A percentile compares a stretch with the other conserved stretches of the same genome.
Evolutionary conservation across 2,329 filamentous ascomycete genomes (phyloP).

Genomic region (Penicillium occitanis): DNA sequence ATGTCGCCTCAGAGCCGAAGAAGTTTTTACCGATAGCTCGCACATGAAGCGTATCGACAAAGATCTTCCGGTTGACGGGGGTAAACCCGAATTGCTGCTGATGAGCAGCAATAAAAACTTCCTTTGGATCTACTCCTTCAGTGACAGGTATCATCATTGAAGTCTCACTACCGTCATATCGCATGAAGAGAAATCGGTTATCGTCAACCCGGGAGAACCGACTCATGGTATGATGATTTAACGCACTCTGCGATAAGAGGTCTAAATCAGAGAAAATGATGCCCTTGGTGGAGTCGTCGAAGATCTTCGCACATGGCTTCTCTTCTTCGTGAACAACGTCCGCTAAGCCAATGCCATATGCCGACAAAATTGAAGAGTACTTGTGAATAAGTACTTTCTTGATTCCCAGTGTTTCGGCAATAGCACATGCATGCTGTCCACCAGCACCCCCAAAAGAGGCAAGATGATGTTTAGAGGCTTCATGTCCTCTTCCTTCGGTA

Average conservation of each 20-base stretch:
- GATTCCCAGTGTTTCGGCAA: slow-evolving; percentile 45
- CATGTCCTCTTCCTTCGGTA: slow-evolving; percentile 28
- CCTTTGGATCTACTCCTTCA: slow-evolving; percentile 8
- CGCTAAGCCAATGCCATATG: slow-evolving; percentile 47
- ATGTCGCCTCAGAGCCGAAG: slow-evolving; percentile 1
- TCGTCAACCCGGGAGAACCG: not conserved
- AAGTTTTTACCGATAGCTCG: slow-evolving; percentile 39
- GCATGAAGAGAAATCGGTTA: not conserved
- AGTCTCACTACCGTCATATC: slow-evolving; percentile 76
- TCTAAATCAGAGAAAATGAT: not conserved
- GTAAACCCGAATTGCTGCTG: slow-evolving; percentile 86
- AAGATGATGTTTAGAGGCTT: slow-evolving; percentile 30
- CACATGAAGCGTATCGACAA: slow-evolving; percentile 74
- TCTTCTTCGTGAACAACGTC: slow-evolving; percentile 41
- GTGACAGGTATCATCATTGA: slow-evolving; percentile 9
- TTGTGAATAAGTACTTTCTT: slow-evolving; percentile 44
- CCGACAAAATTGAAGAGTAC: slow-evolving; percentile 45
- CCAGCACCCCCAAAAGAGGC: slow-evolving; percentile 36
- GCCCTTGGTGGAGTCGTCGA: slow-evolving; percentile 19
- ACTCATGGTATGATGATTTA: slow-evolving; percentile 16
- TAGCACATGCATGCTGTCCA: slow-evolving; percentile 44
- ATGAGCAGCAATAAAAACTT: slow-evolving; percentile 46
- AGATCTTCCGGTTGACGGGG: slow-evolving; percentile 69
- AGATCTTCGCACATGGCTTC: slow-evolving; percentile 30
- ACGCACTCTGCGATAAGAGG: slow-evolving; percentile 27